phyloP scores from a whole-genome alignment of 148 eudicot species.

The Rhododendron ovatum region DNA sequence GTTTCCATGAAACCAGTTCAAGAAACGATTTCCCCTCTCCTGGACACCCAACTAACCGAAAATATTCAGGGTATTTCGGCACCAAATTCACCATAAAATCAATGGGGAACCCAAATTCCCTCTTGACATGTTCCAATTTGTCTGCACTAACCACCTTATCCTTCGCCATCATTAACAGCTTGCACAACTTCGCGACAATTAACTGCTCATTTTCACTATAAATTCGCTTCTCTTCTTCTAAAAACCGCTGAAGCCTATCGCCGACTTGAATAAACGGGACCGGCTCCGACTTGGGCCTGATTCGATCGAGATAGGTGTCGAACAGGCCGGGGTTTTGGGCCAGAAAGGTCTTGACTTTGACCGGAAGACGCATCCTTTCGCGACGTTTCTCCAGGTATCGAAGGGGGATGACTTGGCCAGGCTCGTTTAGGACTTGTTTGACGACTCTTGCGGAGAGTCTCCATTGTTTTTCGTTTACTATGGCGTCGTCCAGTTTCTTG shows the following conservation, averaged over 20 bases:
- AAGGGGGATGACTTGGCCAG: conserved; percentile 56
- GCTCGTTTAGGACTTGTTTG: conserved; percentile 74
- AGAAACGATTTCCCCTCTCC: conserved; percentile 46
- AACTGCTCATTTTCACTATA: conserved; percentile 36
- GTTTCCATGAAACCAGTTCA: conserved; percentile 62
- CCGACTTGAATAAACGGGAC: conserved; percentile 52
- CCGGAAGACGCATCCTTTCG: conserved; percentile 39
- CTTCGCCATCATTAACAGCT: conserved; percentile 73
- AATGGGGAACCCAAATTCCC: conserved; percentile 77
- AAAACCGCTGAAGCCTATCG: conserved; percentile 28
- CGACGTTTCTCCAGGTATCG: conserved; percentile 66
- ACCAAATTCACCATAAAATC: conserved; percentile 57
- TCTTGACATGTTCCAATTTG: conserved; percentile 67
- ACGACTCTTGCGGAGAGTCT: conserved; percentile 56
- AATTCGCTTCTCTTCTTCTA: conserved; percentile 50
- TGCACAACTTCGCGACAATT: conserved; percentile 59
- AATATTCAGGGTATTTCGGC: conserved; percentile 48
- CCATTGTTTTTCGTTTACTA: conserved; percentile 61
- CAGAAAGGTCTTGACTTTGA: conserved; percentile 42
- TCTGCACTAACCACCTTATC: conserved; percentile 55
- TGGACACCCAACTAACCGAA: conserved; percentile 40
- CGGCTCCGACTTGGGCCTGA: conserved; percentile 55
- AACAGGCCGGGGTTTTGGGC: conserved; percentile 57
- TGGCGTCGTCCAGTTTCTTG: conserved; percentile 50
- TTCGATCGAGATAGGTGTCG: conserved; percentile 56